Conservation (phyloP, 805 yeast species). For the Starmerella bacillaris region DNA sequence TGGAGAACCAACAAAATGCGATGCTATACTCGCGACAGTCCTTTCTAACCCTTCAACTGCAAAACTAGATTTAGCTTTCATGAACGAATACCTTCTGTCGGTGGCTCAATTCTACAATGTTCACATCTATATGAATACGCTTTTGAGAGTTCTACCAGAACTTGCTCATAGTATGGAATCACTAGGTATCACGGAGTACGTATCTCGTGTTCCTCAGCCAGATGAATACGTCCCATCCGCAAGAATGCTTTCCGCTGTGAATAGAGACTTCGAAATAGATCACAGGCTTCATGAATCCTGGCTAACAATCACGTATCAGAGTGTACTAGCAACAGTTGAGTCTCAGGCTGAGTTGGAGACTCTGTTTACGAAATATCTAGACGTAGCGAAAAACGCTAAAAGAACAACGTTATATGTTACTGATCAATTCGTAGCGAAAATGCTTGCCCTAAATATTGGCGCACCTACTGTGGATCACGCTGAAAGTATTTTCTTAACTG, state of each 20-base stretch:
- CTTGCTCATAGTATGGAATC: conserved; percentile 4
- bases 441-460: conserved; percentile 5
- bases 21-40: conserved; percentile 14
- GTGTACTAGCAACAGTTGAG: conserved; percentile 16
- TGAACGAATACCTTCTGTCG: conserved; percentile 17
- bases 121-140: conserved; percentile 10
- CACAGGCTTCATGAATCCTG: conserved; percentile 13
- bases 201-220: conserved; percentile 1
- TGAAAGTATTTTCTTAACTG: too few relatives aligned
- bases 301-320: conserved; percentile 17
- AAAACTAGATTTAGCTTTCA: conserved; percentile 12
- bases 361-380: conserved; percentile 12
- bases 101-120: conserved; percentile 15
- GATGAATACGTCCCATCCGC: too few relatives aligned
- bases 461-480: not conserved
- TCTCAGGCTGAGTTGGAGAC: conserved; percentile 6
- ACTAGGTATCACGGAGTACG: conserved; percentile 12
- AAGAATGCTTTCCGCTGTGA: too few relatives aligned
- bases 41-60: conserved; percentile 5
- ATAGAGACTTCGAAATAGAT: conserved; percentile 1
- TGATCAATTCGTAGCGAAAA: conserved; percentile 17
- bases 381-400: conserved; percentile 1
- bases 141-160: conserved; percentile 14
- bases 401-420: conserved; percentile 7
- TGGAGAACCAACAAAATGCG: conserved; percentile 19